These are phyloP conservation scores for Yamadazyma oceani DNA, from an alignment of 1,139 yeast species.

Conservation along the genomic window DNA sequence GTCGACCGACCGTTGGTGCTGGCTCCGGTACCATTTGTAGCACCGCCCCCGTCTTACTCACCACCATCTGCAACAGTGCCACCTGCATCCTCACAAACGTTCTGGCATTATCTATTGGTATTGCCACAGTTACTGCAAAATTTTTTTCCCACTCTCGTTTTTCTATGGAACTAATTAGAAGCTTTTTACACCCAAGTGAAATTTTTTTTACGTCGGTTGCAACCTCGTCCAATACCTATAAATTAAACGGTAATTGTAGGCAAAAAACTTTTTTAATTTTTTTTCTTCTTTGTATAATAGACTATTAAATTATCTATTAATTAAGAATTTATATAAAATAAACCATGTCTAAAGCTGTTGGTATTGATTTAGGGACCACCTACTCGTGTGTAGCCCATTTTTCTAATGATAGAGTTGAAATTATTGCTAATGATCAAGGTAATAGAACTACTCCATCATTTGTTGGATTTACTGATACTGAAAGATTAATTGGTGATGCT, in stretches of 20 bases:
- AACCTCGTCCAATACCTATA: no score
- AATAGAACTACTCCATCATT: slow-evolving; percentile 98
- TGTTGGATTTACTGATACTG: slow-evolving; percentile 96
- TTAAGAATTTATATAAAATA: slow-evolving; percentile 1
- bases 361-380: slow-evolving; percentile 99
- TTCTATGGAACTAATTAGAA: slow-evolving; percentile 2
- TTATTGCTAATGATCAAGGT: slow-evolving; percentile 99
- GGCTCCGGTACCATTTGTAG: no score
- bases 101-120: slow-evolving; percentile 3
- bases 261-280: slow-evolving; percentile 1
- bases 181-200: slow-evolving; percentile 2
- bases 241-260: neutral
- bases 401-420: slow-evolving; percentile 80
- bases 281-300: neutral
- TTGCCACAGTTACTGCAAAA: neutral
- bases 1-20: no score
- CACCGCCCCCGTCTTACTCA: no score
- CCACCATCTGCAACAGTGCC: no score
- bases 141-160: neutral
- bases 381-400: slow-evolving; percentile 98
- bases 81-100: neutral
- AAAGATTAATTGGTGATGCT: slow-evolving; percentile 98
- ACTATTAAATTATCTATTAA: neutral
- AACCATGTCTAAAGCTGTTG: slow-evolving; percentile 64
- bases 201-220: slow-evolving; percentile 1